Base-by-base conservation (phyloP, 495 filamentous ascomycete genomes). In the Penicillium cinerascens region DNA sequence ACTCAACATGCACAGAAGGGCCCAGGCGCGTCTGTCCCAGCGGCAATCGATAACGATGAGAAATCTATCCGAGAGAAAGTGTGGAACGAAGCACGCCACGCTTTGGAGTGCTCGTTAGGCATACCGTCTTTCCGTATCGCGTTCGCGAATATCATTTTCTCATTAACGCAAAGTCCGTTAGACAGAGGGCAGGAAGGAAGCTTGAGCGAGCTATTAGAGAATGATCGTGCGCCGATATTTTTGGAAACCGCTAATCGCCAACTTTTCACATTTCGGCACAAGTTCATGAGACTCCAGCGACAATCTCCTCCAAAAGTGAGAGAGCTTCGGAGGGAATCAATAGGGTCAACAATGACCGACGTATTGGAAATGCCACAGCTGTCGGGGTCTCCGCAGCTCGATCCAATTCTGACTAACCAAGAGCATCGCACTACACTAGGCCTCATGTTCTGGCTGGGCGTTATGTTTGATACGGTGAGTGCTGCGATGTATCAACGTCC, bases 391-490 rank as follows among this genome's bases (percentile, higher is more conserved):
- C 18, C 36, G 0, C 27, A 35, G 2, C 5, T 33, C 9, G 56
- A 59, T 47, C 22, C 52, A 9, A 54, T 53, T 42, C 51, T 62
- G 15, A 33, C 56, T n/a, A 63, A 49, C 20, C 18, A 48, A 10
- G 69, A 68, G 18, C 60, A 78, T 40, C 64, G 64, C 37, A 54
- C 59, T 22, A 78, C 75, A 0, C 56, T 78, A 6, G 62, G 67
- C 41, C 66, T 74, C 9, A 54, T 79, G n/a, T 75, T 68, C 44
- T 79, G 76, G 76, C 64, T 79, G 15, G 73, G 67, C 0, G 56
- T 79, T n/a, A 79, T 78, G 75, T 76, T 77, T 44, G 76, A 79
- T 46, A 79, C 75, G 1, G 49, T 75, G 16, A 73, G 70, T 20
- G 64, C 76, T 11, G 74, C 74, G n/a, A 76, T 77, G 65, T 60